Percentiles rank a stretch among this genome's conserved stretches.
phyloP scores from a whole-genome alignment of 148 eudicot species.

The Hydrangea macrophylla region DNA sequence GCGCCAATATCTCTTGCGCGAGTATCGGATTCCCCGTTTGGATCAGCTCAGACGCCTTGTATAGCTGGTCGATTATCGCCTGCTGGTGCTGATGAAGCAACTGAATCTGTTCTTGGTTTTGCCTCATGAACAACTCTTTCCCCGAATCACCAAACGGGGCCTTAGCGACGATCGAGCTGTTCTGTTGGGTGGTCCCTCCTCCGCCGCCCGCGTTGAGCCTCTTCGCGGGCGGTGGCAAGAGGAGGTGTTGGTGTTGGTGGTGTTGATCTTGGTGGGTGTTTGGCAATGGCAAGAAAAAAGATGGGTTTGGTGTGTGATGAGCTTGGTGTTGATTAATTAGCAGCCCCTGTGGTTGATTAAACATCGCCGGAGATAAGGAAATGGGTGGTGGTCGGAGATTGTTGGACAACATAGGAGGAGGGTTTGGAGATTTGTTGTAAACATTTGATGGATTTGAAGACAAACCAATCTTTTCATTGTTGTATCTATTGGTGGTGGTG shows the following conservation, averaged over 20 bases:
- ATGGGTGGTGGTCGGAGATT: conserved; percentile 19
- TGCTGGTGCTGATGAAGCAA: conserved; percentile 42
- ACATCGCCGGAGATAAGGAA: background rate
- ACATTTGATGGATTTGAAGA: conserved; percentile 11
- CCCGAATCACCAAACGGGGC: conserved; percentile 38
- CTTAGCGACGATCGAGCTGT: conserved; percentile 22
- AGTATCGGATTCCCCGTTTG: conserved; percentile 70
- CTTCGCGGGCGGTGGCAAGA: conserved; percentile 50
- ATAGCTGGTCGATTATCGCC: conserved; percentile 71
- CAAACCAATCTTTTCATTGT: conserved; percentile 16
- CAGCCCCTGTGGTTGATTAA: conserved; percentile 19
- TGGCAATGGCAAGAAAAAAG: conserved; percentile 42
- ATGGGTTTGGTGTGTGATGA: conserved; percentile 41
- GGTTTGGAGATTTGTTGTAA: conserved; percentile 16
- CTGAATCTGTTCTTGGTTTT: conserved; percentile 5
- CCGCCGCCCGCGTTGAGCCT: conserved; percentile 61
- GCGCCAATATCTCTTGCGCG: conserved; percentile 99
- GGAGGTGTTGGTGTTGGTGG: conserved; percentile 32
- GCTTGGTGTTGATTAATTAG: conserved; percentile 48
- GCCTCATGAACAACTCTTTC: conserved; percentile 20
- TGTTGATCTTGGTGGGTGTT: conserved; percentile 34
- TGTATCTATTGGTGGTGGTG: conserved; percentile 11
- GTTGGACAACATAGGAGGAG: conserved; percentile 18
- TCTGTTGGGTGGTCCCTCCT: too few species aligned
- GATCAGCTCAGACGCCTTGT: conserved; percentile 74